Evolutionary conservation across 2,329 filamentous ascomycete species (phyloP).

Genomic region (Fusarium udum): DNA sequence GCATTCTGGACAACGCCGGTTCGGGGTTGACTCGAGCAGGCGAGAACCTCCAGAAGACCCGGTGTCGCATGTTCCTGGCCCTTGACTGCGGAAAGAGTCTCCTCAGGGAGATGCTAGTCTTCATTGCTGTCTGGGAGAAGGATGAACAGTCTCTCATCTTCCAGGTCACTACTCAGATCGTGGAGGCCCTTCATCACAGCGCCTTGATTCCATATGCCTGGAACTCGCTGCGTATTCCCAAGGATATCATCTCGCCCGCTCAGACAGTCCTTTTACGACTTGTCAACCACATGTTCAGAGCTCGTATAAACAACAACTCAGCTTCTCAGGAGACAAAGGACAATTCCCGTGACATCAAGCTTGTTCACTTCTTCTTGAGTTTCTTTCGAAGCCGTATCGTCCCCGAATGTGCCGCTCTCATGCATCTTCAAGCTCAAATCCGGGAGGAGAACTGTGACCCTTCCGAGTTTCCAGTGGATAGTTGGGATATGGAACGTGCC

Average conservation of each 20-base stretch:
- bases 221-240: constrained; percentile 88
- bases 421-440: constrained; percentile 92
- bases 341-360: constrained; percentile 66
- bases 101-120: constrained; percentile 89
- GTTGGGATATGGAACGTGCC: constrained; percentile 97
- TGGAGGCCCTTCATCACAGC: constrained; percentile 90
- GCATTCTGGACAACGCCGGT: constrained; percentile 84
- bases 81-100: constrained; percentile 91
- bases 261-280: constrained; percentile 93
- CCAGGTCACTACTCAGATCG: constrained; percentile 95
- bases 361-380: constrained; percentile 89
- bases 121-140: constrained; percentile 97
- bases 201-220: constrained; percentile 92
- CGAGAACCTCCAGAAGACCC: constrained; percentile 87
- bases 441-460: constrained; percentile 78
- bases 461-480: constrained; percentile 90
- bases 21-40: constrained; percentile 72
- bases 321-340: constrained; percentile 60
- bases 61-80: constrained; percentile 88
- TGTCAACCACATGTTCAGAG: constrained; percentile 86
- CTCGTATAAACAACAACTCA: constrained; percentile 54
- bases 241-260: constrained; percentile 94
- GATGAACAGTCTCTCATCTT: constrained; percentile 94
- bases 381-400: constrained; percentile 93
- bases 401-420: constrained; percentile 92